Conservation (phyloP, 2,329 filamentous ascomycete species). For the Dothistroma septosporum region DNA sequence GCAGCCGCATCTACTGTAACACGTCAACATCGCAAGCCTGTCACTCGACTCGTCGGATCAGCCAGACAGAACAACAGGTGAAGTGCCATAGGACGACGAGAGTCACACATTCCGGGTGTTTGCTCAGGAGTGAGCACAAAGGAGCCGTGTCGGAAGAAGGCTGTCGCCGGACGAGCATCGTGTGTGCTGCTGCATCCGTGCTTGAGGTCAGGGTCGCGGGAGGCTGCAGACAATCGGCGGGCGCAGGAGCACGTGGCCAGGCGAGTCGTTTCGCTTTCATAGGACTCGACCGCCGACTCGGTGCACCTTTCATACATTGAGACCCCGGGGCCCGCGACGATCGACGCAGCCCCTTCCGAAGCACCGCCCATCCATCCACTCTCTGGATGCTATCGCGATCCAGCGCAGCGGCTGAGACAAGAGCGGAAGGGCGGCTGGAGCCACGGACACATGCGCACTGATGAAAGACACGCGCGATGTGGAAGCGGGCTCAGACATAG, state of each 20-base stretch:
- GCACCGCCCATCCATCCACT: neutral
- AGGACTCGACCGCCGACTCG: neutral
- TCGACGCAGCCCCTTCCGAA: neutral
- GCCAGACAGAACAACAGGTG: no score
- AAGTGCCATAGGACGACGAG: no score
- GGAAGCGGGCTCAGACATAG: conserved; percentile 30
- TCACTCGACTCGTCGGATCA: no score
- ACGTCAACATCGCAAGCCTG: neutral
- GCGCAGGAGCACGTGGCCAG: neutral
- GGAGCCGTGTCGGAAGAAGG: neutral
- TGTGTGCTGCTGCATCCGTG: neutral
- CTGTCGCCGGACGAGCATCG: neutral
- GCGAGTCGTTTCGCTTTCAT: neutral
- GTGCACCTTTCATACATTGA: neutral
- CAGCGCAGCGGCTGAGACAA: conserved; percentile 15
- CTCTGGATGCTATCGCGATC: neutral
- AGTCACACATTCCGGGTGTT: no score
- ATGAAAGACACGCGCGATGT: conserved; percentile 42
- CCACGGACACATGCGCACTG: conserved; percentile 30
- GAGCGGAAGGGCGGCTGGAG: conserved; percentile 9
- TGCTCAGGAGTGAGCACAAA: neutral
- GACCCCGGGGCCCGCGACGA: neutral
- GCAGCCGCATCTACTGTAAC: neutral
- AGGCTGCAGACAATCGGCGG: neutral
- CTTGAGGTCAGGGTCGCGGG: neutral